Percentiles rank a stretch among this genome's conserved stretches.
phyloP scores from a whole-genome alignment of 228 moss, liverwort and hornwort species.

The Sphagnum magellanicum region DNA sequence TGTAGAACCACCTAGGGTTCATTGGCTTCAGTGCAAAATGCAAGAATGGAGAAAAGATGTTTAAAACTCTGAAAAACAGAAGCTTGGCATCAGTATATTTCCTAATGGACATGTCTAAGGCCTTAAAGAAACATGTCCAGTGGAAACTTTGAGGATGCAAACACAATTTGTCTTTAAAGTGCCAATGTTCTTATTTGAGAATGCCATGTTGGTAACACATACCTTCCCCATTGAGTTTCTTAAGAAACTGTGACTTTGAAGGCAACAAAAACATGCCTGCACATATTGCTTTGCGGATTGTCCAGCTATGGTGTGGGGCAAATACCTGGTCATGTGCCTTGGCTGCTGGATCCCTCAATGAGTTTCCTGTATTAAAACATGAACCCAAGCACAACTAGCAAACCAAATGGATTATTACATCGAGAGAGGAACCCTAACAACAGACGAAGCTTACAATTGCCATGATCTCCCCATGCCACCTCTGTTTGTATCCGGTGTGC shows the following conservation, averaged over 20 bases:
- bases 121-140: too few relatives aligned
- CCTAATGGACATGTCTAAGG: too few relatives aligned
- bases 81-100: too few relatives aligned
- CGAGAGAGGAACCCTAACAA: too few relatives aligned
- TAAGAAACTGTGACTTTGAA: conserved; percentile 62
- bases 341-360: conserved; percentile 66
- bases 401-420: background rate
- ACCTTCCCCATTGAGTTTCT: conserved; percentile 87
- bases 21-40: too few relatives aligned
- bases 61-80: too few relatives aligned
- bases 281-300: conserved; percentile 69
- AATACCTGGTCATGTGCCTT: conserved; percentile 82
- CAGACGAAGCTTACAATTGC: too few relatives aligned
- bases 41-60: too few relatives aligned
- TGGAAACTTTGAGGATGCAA: background rate
- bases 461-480: too few relatives aligned
- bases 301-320: conserved; percentile 72
- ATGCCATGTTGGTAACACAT: background rate
- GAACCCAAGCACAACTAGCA: background rate
- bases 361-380: conserved; percentile 55
- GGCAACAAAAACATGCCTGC: conserved; percentile 86
- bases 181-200: background rate
- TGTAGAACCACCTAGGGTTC: too few relatives aligned
- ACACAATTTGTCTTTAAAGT: background rate
- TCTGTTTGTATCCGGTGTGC: too few relatives aligned